These are phyloP conservation scores for Puccinia hordei DNA, from an alignment of 1,284 basidiomycete species.

Conservation along the genomic window DNA sequence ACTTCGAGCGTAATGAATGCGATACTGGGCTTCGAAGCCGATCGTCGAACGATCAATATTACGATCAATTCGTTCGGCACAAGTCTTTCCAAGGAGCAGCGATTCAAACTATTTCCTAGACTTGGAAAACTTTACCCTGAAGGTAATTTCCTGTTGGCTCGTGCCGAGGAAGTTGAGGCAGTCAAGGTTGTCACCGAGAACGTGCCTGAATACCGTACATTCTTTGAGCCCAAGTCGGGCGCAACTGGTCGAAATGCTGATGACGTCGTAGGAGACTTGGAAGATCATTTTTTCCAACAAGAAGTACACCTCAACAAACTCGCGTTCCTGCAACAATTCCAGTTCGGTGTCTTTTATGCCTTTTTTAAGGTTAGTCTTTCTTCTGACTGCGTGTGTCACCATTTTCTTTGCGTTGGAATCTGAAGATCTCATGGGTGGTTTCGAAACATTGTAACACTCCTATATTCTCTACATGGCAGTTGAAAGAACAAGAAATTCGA, in stretches of 20 bases:
- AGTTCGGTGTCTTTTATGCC: constrained; percentile 82
- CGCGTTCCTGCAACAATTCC: constrained; percentile 81
- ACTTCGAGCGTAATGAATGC: constrained; percentile 85
- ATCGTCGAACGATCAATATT: constrained; percentile 80
- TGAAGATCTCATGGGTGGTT: not conserved
- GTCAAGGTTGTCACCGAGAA: constrained; percentile 84
- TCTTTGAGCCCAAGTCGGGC: constrained; percentile 71
- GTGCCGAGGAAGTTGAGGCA: constrained; percentile 86
- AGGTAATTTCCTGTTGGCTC: constrained; percentile 87
- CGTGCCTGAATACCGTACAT: constrained; percentile 83
- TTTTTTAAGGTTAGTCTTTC: constrained; percentile 70
- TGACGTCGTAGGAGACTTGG: constrained; percentile 67
- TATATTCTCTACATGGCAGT: constrained; percentile 52
- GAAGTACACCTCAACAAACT: constrained; percentile 93
- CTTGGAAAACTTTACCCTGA: constrained; percentile 92
- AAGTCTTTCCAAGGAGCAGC: constrained; percentile 91
- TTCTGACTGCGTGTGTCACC: no score
- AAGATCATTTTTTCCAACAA: constrained; percentile 92
- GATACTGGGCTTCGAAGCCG: constrained; percentile 66
- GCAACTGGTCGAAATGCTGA: constrained; percentile 57
- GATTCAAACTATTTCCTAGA: constrained; percentile 87
- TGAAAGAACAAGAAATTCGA: constrained; percentile 99
- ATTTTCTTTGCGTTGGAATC: not conserved
- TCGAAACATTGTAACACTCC: not conserved
- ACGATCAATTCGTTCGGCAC: constrained; percentile 99